A percentile compares a stretch with the other conserved stretches of the same genome.
Conservation (phyloP, 768 basidiomycete genomes). For the Paxillus involutus region DNA sequence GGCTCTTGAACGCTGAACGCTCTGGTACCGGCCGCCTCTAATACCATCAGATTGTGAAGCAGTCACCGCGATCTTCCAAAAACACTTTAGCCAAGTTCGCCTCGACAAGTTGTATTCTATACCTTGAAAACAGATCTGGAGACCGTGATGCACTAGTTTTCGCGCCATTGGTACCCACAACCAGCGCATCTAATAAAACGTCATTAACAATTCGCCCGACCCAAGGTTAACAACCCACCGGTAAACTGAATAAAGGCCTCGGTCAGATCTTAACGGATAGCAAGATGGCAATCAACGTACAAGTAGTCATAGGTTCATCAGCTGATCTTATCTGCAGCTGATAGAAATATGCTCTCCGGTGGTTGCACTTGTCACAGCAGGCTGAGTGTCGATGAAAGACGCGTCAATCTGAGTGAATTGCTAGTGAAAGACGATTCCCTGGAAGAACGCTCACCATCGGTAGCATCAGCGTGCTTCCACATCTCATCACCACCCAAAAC, state of each 20-base stretch:
- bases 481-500: slow-evolving; percentile 92
- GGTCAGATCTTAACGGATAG: slow-evolving; percentile 3
- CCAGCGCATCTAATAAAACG: slow-evolving; percentile 48
- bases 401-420: neutral
- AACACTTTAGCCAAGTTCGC: neutral
- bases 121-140: neutral
- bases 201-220: neutral
- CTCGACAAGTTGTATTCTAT: neutral
- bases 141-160: slow-evolving; percentile 43
- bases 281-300: slow-evolving; percentile 14
- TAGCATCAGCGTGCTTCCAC: slow-evolving; percentile 93
- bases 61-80: neutral
- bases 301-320: slow-evolving; percentile 82
- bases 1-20: neutral
- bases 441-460: slow-evolving; percentile 51
- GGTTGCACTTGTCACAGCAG: slow-evolving; percentile 77
- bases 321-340: slow-evolving; percentile 95
- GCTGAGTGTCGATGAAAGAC: slow-evolving; percentile 33
- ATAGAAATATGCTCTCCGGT: slow-evolving; percentile 86
- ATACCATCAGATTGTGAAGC: too few relatives aligned
- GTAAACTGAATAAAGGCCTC: slow-evolving; percentile 47
- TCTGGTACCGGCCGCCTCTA: too few relatives aligned
- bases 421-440: neutral
- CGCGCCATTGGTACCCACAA: slow-evolving; percentile 70
- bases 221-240: slow-evolving; percentile 38